Base-by-base conservation (phyloP, 306 rosid species). In the Dicorynia guianensis region DNA sequence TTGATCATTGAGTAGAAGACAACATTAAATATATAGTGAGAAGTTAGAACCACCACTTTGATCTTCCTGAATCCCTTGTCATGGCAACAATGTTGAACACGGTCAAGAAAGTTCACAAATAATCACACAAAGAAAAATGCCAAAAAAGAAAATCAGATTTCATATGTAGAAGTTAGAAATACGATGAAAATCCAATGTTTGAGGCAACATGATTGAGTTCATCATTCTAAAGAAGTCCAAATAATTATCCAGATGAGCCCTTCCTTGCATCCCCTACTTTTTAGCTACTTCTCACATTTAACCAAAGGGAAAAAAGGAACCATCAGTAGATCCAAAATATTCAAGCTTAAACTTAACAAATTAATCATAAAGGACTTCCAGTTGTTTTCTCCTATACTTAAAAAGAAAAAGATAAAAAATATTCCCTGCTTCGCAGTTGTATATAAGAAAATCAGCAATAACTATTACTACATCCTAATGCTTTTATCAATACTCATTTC, bases 101-200 rank as follows among this genome's bases (percentile, higher is more conserved):
- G 48, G 56, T 47, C 62, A 50, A 33, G 40, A 72, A 76, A 59
- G 57, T 42, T 67, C 50, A 58, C 62, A 59, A 71, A 74, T 20
- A 57, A 79, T n/a, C 67, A 55, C 33, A 39, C 30, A 44, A 11
- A 52, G 5, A 47, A 72, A 60, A 72, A 59, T 25, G 30, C 30
- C 2, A 2, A 25, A 25, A 25, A 25, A 25, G 30, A 69, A 38
- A 36, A 75, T 36, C 68, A 66, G 13, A 57, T 47, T 47, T 15
- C 60, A 71, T 52, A 38, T 34, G 67, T 52, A 38, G 40, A n/a
- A n/a, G n/a, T n/a, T n/a, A n/a, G n/a, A n/a, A n/a, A n/a, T n/a
- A n/a, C n/a, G n/a, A n/a, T n/a, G n/a, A n/a, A n/a, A n/a, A n/a
- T n/a, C n/a, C n/a, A n/a, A n/a, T n/a, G n/a, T n/a, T 34, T 11